Percentiles rank a stretch among this genome's conserved stretches.
Evolutionary conservation across 805 yeast species (phyloP).

Genomic region (Aciculoconidium aculeatum): DNA sequence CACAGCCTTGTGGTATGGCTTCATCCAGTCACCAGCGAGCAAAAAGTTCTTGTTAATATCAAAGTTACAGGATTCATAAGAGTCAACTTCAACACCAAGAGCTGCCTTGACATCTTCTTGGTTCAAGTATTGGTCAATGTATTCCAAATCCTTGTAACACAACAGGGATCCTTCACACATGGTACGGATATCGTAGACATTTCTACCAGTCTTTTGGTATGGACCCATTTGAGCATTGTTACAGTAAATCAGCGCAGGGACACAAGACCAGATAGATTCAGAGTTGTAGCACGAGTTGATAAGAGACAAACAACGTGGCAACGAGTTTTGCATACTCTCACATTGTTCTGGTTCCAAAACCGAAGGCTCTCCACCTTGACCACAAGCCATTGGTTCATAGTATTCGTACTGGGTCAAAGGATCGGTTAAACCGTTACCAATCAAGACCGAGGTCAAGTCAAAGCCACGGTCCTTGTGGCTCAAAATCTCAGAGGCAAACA

Average conservation of each 20-base stretch:
- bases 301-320: conserved; percentile 71
- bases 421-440: conserved; percentile 92
- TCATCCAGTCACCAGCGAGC: conserved; percentile 88
- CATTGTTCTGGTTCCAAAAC: conserved; percentile 70
- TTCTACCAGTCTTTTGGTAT: conserved; percentile 64
- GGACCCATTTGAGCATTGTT: conserved; percentile 69
- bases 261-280: conserved; percentile 75
- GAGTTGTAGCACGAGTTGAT: conserved; percentile 74
- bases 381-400: conserved; percentile 94
- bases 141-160: conserved; percentile 77
- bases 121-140: conserved; percentile 76
- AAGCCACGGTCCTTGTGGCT: conserved; percentile 49
- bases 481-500: conserved; percentile 75
- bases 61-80: conserved; percentile 69
- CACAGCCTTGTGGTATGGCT: conserved; percentile 62
- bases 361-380: conserved; percentile 75
- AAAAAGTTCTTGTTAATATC: conserved; percentile 75
- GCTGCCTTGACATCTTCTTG: conserved; percentile 68
- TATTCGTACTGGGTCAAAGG: conserved; percentile 71
- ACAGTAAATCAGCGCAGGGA: conserved; percentile 89
- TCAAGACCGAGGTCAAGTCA: conserved; percentile 70
- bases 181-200: conserved; percentile 83
- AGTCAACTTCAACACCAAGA: conserved; percentile 85
- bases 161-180: conserved; percentile 63
- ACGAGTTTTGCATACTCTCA: conserved; percentile 51